A percentile compares a stretch with the other conserved stretches of the same genome.
These are phyloP conservation scores for Zoysia japonica DNA, from an alignment of 176 grass and related monocot genomes.

Conservation along the genomic window DNA sequence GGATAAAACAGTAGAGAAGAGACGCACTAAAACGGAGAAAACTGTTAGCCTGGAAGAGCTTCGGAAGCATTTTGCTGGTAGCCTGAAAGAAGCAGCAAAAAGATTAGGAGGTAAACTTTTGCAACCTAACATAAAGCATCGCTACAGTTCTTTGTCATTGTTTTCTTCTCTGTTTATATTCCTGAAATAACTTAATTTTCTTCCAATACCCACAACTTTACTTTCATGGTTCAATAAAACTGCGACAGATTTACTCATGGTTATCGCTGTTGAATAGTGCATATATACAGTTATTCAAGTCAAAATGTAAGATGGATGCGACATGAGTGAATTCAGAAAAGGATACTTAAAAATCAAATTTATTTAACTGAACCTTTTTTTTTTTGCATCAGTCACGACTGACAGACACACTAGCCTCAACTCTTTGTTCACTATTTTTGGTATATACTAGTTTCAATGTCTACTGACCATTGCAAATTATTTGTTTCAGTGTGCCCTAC, in stretches of 20 bases:
- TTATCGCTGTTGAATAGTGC: background rate
- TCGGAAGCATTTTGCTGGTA: slow-evolving; percentile 89
- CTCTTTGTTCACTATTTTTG: slow-evolving; percentile 16
- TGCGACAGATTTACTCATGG: background rate
- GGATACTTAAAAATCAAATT: background rate
- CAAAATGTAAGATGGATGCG: background rate
- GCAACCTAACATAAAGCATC: background rate
- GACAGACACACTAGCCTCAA: background rate
- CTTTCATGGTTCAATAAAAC: background rate
- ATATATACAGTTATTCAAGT: background rate
- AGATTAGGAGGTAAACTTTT: slow-evolving; percentile 82
- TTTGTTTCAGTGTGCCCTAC: slow-evolving; percentile 91
- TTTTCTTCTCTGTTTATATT: background rate
- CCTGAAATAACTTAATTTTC: background rate
- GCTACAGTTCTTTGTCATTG: background rate
- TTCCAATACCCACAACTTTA: background rate
- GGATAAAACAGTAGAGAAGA: slow-evolving; percentile 64
- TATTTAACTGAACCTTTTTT: background rate
- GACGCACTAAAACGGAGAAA: slow-evolving; percentile 76
- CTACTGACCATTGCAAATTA: slow-evolving; percentile 6
- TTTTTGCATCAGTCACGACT: background rate
- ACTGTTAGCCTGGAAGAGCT: slow-evolving; percentile 78
- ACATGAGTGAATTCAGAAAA: background rate
- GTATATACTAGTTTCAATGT: slow-evolving; percentile 11
- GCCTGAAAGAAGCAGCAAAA: slow-evolving; percentile 96